A percentile compares a stretch with the other conserved stretches of the same genome.
Evolutionary conservation across 306 rosid species (phyloP).

Genomic region (Quercus rubra): DNA sequence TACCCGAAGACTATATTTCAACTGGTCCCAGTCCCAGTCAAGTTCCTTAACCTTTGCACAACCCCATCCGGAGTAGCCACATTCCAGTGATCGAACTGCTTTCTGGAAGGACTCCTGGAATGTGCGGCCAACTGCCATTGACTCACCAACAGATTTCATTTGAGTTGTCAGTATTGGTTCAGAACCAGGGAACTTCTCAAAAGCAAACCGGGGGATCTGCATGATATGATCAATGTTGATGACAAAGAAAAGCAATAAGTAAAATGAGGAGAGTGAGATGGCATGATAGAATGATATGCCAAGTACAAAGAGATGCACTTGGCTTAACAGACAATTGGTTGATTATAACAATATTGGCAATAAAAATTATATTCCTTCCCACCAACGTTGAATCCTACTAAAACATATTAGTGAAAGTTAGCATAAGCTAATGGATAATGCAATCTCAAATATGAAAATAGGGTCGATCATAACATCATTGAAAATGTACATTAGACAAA

Average conservation of each 20-base stretch:
- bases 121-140: constrained; percentile 92
- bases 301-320: not conserved
- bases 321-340: not conserved
- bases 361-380: not conserved
- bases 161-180: constrained; percentile 91
- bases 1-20: constrained; percentile 88
- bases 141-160: constrained; percentile 97
- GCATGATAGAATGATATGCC: not conserved
- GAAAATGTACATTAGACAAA: not conserved
- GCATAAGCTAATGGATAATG: not conserved
- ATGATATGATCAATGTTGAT: constrained; percentile 35
- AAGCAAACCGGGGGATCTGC: constrained; percentile 98
- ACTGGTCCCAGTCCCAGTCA: constrained; percentile 78
- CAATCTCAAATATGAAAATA: not conserved
- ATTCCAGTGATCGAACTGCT: constrained; percentile 87
- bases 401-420: not conserved
- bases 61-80: constrained; percentile 90
- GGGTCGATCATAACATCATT: not conserved
- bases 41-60: constrained; percentile 74
- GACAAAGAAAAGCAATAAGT: constrained; percentile 3
- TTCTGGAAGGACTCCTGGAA: constrained; percentile 98
- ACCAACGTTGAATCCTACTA: not conserved
- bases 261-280: not conserved
- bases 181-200: constrained; percentile 98
- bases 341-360: not conserved